A percentile compares a stretch with the other conserved stretches of the same genome.
Conservation (phyloP, 2,329 filamentous ascomycete species). For the Drechslerella stenobrocha region DNA sequence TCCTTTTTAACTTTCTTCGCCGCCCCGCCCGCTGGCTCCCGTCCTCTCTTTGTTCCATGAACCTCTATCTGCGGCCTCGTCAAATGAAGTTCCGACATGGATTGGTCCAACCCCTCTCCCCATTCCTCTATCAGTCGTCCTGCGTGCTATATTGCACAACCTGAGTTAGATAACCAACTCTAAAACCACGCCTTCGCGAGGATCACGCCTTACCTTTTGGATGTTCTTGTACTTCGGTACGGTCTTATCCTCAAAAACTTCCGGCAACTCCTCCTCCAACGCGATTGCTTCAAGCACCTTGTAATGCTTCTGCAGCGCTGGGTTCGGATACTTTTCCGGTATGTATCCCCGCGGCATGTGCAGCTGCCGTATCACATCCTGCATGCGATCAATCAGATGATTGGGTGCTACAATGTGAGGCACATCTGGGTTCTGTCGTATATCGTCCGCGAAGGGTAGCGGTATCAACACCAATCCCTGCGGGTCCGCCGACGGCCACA, state of each 20-base stretch:
- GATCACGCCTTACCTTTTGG: slow-evolving; percentile 63
- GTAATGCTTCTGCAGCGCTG: slow-evolving; percentile 95
- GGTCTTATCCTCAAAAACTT: slow-evolving; percentile 74
- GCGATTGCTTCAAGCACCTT: slow-evolving; percentile 88
- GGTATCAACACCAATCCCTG: slow-evolving; percentile 86
- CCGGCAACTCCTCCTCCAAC: slow-evolving; percentile 85
- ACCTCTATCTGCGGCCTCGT: slow-evolving; percentile 26
- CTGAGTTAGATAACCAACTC: too few relatives aligned
- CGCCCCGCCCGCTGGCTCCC: slow-evolving; percentile 32
- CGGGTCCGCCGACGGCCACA: slow-evolving; percentile 77
- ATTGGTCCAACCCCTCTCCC: slow-evolving; percentile 66
- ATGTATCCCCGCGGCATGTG: slow-evolving; percentile 89
- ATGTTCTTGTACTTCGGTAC: slow-evolving; percentile 84
- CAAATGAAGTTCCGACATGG: slow-evolving; percentile 36
- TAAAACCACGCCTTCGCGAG: too few relatives aligned
- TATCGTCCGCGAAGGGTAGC: slow-evolving; percentile 85
- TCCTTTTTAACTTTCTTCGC: slow-evolving; percentile 46
- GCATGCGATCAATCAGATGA: slow-evolving; percentile 77
- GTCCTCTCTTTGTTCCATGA: slow-evolving; percentile 49
- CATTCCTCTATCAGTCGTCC: slow-evolving; percentile 78
- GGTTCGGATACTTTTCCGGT: slow-evolving; percentile 85
- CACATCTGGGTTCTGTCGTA: slow-evolving; percentile 72
- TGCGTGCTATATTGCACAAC: slow-evolving; percentile 61
- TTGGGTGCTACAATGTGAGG: slow-evolving; percentile 66
- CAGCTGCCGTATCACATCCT: slow-evolving; percentile 77